Evolutionary conservation across 73 alveolate genomes (phyloP).

Genomic region (Blepharisma stoltei): DNA sequence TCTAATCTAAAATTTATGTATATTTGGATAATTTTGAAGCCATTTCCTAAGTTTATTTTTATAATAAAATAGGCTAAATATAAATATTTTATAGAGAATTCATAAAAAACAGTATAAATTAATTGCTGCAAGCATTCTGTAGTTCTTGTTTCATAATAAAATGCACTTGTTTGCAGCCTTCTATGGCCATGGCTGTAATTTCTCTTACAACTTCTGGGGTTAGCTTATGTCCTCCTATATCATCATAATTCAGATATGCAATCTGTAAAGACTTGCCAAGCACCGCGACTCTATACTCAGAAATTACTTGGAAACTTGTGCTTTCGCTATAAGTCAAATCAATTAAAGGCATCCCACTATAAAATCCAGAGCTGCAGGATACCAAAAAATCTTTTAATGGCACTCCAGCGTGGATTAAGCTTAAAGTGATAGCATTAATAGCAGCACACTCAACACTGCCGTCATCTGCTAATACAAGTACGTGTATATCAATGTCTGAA

Average conservation of each 20-base stretch:
- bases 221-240: slow-evolving; percentile 15
- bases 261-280: slow-evolving; percentile 36
- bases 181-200: neutral
- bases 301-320: slow-evolving; percentile 34
- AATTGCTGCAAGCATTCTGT: too few relatives aligned
- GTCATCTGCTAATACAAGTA: slow-evolving; percentile 79
- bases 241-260: slow-evolving; percentile 33
- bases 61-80: too few relatives aligned
- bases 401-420: slow-evolving; percentile 86
- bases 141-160: neutral
- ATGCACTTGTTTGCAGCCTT: slow-evolving; percentile 25
- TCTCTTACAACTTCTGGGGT: neutral
- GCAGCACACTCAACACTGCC: slow-evolving; percentile 90
- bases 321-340: slow-evolving; percentile 50
- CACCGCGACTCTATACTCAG: slow-evolving; percentile 54
- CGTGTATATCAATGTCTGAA: slow-evolving; percentile 72
- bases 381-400: slow-evolving; percentile 78
- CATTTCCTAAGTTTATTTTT: too few relatives aligned
- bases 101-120: too few relatives aligned
- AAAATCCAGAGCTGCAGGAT: slow-evolving; percentile 50
- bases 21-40: too few relatives aligned
- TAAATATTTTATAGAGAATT: too few relatives aligned
- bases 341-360: slow-evolving; percentile 33
- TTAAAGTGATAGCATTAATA: slow-evolving; percentile 85
- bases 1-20: too few relatives aligned